A percentile compares a stretch with the other conserved stretches of the same genome.
phyloP scores from a whole-genome alignment of 192 early-diverging fungal species.

The Lunasporangiospora selenospora region DNA sequence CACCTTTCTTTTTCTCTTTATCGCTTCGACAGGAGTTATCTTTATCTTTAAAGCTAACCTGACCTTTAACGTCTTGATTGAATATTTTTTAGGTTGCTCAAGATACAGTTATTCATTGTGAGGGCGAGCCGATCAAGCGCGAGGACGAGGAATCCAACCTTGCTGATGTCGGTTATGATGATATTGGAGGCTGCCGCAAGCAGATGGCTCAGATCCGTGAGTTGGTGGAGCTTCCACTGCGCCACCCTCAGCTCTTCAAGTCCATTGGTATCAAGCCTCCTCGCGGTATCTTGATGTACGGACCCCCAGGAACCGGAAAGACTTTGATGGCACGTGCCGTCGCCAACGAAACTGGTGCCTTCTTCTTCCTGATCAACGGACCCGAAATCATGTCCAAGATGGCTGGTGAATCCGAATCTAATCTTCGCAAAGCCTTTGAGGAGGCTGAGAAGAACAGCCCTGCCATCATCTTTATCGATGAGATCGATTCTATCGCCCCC shows the following conservation, averaged over 20 bases:
- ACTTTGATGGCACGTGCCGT: slow-evolving; percentile 98
- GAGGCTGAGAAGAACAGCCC: slow-evolving; percentile 99
- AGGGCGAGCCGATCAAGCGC: slow-evolving; percentile 98
- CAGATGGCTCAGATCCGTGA: slow-evolving; percentile 99
- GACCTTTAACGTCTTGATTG: slow-evolving; percentile 1
- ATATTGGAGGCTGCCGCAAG: slow-evolving; percentile 97
- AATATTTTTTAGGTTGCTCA: slow-evolving; percentile 76
- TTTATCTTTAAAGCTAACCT: not conserved
- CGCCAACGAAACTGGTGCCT: slow-evolving; percentile 99
- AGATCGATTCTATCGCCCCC: slow-evolving; percentile 98
- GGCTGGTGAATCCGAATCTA: slow-evolving; percentile 98
- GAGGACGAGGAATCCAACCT: slow-evolving; percentile 97
- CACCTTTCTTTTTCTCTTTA: not conserved
- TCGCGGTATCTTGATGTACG: slow-evolving; percentile 96
- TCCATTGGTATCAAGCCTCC: slow-evolving; percentile 99
- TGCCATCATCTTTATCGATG: slow-evolving; percentile 99
- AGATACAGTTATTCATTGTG: slow-evolving; percentile 98
- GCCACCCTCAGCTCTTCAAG: slow-evolving; percentile 99
- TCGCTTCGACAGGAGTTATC: not conserved
- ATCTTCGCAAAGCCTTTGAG: slow-evolving; percentile 98
- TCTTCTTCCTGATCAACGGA: slow-evolving; percentile 99
- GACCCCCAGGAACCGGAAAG: slow-evolving; percentile 99
- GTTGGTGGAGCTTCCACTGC: slow-evolving; percentile 95
- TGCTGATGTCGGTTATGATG: slow-evolving; percentile 97
- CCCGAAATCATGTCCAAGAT: slow-evolving; percentile 99